Evolutionary conservation across 371 early-diverging fungal species (phyloP).

Genomic region (Coemansia sp.): DNA sequence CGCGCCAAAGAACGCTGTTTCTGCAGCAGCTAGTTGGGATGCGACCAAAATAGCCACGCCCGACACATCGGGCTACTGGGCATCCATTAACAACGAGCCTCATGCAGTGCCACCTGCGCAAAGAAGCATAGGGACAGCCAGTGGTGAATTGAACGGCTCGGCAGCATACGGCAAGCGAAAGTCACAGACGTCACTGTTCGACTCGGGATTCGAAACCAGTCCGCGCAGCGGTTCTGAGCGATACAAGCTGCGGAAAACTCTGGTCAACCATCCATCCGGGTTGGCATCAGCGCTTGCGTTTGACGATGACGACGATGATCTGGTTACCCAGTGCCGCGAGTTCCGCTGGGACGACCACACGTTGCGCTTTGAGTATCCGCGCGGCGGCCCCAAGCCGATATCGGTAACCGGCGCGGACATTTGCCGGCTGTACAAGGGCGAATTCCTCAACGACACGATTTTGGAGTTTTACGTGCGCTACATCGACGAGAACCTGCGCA

Average conservation of each 20-base stretch:
- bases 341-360: constrained; percentile 12
- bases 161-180: constrained; percentile 14
- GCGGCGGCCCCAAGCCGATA: constrained; percentile 45
- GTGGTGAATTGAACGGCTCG: neutral
- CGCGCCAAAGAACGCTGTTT: neutral
- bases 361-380: constrained; percentile 49
- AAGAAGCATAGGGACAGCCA: neutral
- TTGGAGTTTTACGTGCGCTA: constrained; percentile 65
- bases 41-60: neutral
- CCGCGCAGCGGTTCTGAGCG: neutral
- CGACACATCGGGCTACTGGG: constrained; percentile 10
- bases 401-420: constrained; percentile 54
- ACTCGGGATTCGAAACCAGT: neutral
- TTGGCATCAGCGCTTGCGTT: neutral
- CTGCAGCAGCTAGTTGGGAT: neutral
- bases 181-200: neutral
- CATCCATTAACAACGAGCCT: neutral
- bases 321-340: constrained; percentile 11
- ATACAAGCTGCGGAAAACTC: constrained; percentile 22
- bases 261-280: neutral
- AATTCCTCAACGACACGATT: constrained; percentile 69
- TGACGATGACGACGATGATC: constrained; percentile 12
- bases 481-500: constrained; percentile 39
- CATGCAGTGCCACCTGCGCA: neutral
- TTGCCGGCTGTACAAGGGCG: constrained; percentile 54